Conservation (phyloP, 768 basidiomycete species). For the Galerina sulciceps region DNA sequence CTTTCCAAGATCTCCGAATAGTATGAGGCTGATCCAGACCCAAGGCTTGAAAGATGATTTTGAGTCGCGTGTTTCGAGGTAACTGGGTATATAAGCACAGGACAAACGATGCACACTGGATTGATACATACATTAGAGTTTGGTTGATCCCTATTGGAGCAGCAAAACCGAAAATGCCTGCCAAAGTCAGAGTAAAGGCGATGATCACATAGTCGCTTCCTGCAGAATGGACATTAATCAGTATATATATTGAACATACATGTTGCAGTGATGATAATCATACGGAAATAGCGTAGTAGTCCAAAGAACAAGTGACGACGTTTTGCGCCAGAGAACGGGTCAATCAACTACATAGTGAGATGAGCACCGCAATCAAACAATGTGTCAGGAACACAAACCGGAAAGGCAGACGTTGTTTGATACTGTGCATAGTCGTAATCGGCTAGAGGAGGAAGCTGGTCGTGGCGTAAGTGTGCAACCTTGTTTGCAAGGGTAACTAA, state of each 20-base stretch:
- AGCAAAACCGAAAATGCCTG: conserved; percentile 34
- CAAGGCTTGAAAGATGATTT: conserved; percentile 60
- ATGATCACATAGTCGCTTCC: conserved; percentile 35
- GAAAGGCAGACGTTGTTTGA: conserved; percentile 20
- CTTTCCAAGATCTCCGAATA: conserved; percentile 48
- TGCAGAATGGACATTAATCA: neutral
- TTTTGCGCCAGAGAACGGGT: conserved; percentile 41
- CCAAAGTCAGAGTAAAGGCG: conserved; percentile 28
- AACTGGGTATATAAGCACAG: conserved; percentile 34
- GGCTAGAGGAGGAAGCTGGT: conserved; percentile 63
- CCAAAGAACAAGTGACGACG: conserved; percentile 48
- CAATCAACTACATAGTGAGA: conserved; percentile 29
- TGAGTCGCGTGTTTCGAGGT: conserved; percentile 59
- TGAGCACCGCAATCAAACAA: neutral
- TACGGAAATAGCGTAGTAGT: conserved; percentile 39
- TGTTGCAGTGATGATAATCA: neutral
- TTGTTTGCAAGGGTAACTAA: conserved; percentile 47
- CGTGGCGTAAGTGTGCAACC: conserved; percentile 45
- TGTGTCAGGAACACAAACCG: conserved; percentile 20
- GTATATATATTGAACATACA: neutral
- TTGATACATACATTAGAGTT: conserved; percentile 36
- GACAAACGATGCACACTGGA: neutral
- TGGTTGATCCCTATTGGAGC: conserved; percentile 48
- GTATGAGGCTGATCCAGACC: conserved; percentile 65
- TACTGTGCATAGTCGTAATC: conserved; percentile 50